Evolutionary conservation across 495 filamentous ascomycete genomes (phyloP).

Genomic region (Aspergillus haitiensis): DNA sequence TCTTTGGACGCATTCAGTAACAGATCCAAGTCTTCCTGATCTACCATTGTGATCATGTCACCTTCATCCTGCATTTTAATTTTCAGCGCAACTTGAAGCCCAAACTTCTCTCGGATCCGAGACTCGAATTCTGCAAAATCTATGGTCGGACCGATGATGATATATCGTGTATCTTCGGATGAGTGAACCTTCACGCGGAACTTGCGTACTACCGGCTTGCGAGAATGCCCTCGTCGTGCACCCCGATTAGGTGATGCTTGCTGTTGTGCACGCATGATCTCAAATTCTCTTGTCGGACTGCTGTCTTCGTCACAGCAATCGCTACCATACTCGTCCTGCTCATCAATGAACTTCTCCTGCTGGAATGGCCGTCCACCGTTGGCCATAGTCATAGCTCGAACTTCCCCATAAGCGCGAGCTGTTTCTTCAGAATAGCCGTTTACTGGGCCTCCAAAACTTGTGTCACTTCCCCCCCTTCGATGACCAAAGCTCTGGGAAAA

Average conservation of each 20-base stretch:
- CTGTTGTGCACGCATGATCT: constrained; percentile 61
- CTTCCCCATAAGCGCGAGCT: constrained; percentile 64
- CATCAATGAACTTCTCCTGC: constrained; percentile 65
- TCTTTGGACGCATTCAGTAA: constrained; percentile 66
- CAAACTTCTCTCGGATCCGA: constrained; percentile 82
- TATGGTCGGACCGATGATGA: constrained; percentile 76
- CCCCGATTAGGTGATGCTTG: constrained; percentile 32
- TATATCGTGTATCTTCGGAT: constrained; percentile 86
- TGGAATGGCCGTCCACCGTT: constrained; percentile 40
- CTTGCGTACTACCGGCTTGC: constrained; percentile 50
- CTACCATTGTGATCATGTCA: constrained; percentile 95
- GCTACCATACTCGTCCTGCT: constrained; percentile 68
- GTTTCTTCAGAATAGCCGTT: constrained; percentile 65
- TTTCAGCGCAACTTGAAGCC: constrained; percentile 66
- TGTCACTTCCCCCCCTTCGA: constrained; percentile 38
- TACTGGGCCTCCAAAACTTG: constrained; percentile 19
- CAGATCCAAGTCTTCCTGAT: constrained; percentile 94
- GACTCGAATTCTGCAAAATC: constrained; percentile 73
- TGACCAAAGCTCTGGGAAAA: constrained; percentile 26
- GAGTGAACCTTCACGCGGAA: constrained; percentile 89
- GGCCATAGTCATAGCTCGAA: constrained; percentile 22
- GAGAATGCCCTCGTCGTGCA: constrained; percentile 34
- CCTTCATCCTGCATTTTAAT: constrained; percentile 84
- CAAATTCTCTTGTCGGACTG: constrained; percentile 73
- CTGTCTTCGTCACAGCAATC: constrained; percentile 62